Evolutionary conservation across 202 grass and related monocot genomes (phyloP).

Genomic region (Alloteropsis angusta): DNA sequence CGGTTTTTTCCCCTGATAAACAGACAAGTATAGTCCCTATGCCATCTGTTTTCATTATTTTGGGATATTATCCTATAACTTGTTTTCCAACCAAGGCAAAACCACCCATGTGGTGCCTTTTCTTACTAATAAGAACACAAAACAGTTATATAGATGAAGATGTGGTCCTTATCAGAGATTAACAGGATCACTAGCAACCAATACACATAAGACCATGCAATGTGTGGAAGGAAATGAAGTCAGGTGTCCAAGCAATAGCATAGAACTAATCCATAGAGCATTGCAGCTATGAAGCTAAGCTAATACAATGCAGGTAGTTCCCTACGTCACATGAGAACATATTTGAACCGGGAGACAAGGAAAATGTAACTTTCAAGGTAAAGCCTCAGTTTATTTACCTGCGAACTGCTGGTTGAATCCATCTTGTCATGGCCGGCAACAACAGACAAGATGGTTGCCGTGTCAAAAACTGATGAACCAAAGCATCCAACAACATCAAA

Average conservation of each 20-base stretch:
- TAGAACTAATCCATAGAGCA: neutral
- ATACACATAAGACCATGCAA: neutral
- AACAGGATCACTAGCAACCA: neutral
- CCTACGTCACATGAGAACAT: neutral
- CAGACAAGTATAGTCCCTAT: neutral
- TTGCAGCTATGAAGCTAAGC: neutral
- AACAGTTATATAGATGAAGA: neutral
- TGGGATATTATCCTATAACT: neutral
- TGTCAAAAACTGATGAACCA: slow-evolving; percentile 63
- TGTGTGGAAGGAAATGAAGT: neutral
- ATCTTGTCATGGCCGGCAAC: slow-evolving; percentile 84
- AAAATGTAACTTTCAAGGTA: neutral
- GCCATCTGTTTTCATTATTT: neutral
- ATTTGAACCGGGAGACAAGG: neutral
- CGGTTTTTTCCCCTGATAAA: neutral
- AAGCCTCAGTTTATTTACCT: slow-evolving; percentile 42
- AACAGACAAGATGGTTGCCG: slow-evolving; percentile 61
- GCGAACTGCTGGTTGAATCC: slow-evolving; percentile 68
- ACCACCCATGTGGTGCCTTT: neutral
- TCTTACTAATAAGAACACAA: neutral
- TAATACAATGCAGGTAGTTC: neutral
- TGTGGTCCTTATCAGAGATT: neutral
- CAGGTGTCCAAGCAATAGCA: neutral
- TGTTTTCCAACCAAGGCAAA: neutral
- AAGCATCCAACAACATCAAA: slow-evolving; percentile 83